These are phyloP conservation scores for Paecilomyces variotii DNA, from an alignment of 2,329 filamentous ascomycete genomes.

Conservation along the genomic window DNA sequence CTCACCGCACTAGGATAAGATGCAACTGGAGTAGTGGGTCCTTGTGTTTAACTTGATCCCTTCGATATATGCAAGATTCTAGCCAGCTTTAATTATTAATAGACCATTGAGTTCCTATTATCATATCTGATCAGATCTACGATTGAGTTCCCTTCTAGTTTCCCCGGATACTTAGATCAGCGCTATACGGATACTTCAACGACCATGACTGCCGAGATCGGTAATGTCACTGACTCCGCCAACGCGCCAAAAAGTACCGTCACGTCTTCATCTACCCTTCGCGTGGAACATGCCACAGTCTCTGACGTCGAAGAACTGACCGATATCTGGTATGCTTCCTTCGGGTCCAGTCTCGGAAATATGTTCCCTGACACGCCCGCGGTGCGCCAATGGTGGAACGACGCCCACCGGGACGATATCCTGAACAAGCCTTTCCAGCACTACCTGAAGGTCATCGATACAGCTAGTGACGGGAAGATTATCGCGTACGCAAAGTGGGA, in stretches of 20 bases:
- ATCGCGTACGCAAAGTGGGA: constrained; percentile 25
- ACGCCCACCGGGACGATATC: constrained; percentile 14
- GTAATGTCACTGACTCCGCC: too few relatives aligned
- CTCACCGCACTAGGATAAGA: too few relatives aligned
- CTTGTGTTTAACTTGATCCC: too few relatives aligned
- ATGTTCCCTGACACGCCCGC: constrained; percentile 21
- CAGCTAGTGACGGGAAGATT: constrained; percentile 9
- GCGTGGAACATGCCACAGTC: constrained; percentile 8
- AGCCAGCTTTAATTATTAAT: too few relatives aligned
- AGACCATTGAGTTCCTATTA: too few relatives aligned
- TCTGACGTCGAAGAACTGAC: constrained; percentile 17
- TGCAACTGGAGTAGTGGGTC: too few relatives aligned
- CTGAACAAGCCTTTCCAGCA: constrained; percentile 14
- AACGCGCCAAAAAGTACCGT: not conserved
- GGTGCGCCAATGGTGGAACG: constrained; percentile 18
- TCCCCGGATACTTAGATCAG: not conserved
- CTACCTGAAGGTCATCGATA: constrained; percentile 22
- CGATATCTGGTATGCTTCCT: constrained; percentile 18
- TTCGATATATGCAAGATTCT: too few relatives aligned
- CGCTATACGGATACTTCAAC: not conserved
- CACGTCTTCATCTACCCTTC: not conserved
- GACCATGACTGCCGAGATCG: not conserved
- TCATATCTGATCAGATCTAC: too few relatives aligned
- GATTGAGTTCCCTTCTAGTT: not conserved
- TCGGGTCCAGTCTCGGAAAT: constrained; percentile 12